Evolutionary conservation across 176 grass and related monocot species (phyloP).

Genomic region (Triticum timopheevii): DNA sequence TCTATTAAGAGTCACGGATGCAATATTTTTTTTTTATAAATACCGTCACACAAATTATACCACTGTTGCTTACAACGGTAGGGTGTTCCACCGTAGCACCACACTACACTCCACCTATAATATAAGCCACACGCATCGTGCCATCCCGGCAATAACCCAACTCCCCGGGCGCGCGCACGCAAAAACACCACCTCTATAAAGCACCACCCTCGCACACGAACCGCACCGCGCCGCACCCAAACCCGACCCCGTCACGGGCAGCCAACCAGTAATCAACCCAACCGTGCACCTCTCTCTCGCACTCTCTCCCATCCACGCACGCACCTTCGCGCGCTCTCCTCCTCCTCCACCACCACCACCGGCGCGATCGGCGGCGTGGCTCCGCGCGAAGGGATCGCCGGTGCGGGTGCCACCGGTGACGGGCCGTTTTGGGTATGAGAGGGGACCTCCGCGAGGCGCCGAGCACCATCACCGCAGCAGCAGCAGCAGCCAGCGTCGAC

Average conservation of each 20-base stretch:
- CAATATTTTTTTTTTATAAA: too few species aligned
- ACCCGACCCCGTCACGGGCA: too few species aligned
- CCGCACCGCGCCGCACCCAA: too few species aligned
- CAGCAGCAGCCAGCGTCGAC: conserved; percentile 31
- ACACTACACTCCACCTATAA: too few species aligned
- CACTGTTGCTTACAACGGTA: too few species aligned
- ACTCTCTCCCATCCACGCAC: neutral
- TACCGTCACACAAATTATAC: too few species aligned
- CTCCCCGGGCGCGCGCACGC: neutral
- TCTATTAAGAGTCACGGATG: too few species aligned
- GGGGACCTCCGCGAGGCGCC: conserved; percentile 56
- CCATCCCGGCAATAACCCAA: neutral
- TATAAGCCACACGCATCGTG: neutral
- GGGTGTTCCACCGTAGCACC: too few species aligned
- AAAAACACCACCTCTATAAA: neutral
- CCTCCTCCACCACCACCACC: neutral
- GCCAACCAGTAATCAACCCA: neutral
- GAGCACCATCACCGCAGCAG: conserved; percentile 35
- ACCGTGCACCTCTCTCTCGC: neutral
- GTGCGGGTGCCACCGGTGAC: conserved; percentile 40
- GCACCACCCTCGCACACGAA: neutral
- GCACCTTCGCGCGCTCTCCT: neutral
- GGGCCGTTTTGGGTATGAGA: conserved; percentile 74
- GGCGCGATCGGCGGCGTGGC: conserved; percentile 45
- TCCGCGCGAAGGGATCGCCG: conserved; percentile 31